phyloP scores from a whole-genome alignment of 106 monocot genomes.

The Triglochin maritima region DNA sequence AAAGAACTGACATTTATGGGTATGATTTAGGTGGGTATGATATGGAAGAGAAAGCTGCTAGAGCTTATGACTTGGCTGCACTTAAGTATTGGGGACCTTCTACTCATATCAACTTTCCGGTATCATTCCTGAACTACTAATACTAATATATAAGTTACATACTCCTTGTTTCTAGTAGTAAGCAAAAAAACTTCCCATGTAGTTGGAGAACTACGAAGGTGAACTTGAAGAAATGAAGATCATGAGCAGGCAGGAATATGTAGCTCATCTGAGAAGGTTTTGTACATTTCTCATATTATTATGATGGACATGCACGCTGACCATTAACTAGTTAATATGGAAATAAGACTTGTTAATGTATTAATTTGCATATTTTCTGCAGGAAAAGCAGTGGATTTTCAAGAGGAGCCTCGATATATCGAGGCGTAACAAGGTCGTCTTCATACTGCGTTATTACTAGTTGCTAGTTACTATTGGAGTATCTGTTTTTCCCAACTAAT shows the following conservation, averaged over 20 bases:
- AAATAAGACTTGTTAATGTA: neutral
- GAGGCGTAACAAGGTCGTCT: constrained; percentile 90
- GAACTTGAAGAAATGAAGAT: constrained; percentile 73
- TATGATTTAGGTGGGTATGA: constrained; percentile 74
- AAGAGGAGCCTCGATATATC: constrained; percentile 87
- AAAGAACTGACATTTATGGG: neutral
- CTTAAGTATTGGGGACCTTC: constrained; percentile 97
- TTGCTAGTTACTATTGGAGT: neutral
- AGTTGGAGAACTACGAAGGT: constrained; percentile 57
- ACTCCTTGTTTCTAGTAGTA: neutral
- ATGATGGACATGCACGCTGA: neutral
- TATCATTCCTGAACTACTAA: constrained; percentile 18
- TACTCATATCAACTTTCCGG: constrained; percentile 90
- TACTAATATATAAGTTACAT: neutral
- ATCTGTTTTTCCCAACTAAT: neutral
- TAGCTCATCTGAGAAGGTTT: constrained; percentile 71
- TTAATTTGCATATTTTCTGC: neutral
- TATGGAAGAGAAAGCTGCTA: constrained; percentile 96
- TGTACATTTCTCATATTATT: neutral
- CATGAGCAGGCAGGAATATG: constrained; percentile 80
- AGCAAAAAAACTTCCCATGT: neutral
- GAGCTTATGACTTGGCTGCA: constrained; percentile 96
- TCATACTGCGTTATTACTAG: neutral
- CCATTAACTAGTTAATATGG: neutral
- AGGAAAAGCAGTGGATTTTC: constrained; percentile 99